Base-by-base conservation (phyloP, 169 alveolate species). In the Plasmodium vinckei region DNA sequence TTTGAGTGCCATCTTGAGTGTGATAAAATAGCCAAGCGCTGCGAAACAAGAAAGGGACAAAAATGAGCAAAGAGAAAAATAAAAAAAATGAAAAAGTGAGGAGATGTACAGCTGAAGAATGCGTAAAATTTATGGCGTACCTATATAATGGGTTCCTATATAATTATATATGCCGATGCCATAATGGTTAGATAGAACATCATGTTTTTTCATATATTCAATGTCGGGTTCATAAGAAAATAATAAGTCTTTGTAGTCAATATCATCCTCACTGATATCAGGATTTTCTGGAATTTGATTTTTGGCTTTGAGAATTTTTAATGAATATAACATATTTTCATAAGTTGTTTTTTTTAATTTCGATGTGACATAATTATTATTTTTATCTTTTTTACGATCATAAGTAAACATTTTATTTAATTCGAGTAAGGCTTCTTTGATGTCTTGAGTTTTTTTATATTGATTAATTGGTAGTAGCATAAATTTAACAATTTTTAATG, bases 401-500 rank as follows among this genome's bases (percentile, higher is more conserved):
- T 27, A 5, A 27, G 25, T 63, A 69, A 77, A 77, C 5, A 77
- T 1, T n/a, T 63, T 64, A 77, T 77, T 63, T 46, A 77, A 21
- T 57, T 61, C 54, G 13, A 5, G 17, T 42, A 77, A 61, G 51
- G 88, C 71, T 42, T 77, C 59, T 27, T 51, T 63, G 0, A 63
- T 6, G 5, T 77, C 65, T 7, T 39, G n/a, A 15, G 23, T 77
- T 9, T 21, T 46, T 64, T 47, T 77, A 47, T 77, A 77, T 15
- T 25, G 25, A 1, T 64, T 6, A 67, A 77, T 77, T 27, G 88
- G 88, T 15, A 65, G 10, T n/a, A 44, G 13, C 88, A 77, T 77
- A 64, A 63, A 47, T 25, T 77, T 77, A 47, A 77, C 65, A 39
- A 77, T 64, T 77, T 77, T 77, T 77, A 77, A 56, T 12, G 88